Evolutionary conservation across 345 rosid genomes (phyloP).

Genomic region (Raphanus raphanistrum): DNA sequence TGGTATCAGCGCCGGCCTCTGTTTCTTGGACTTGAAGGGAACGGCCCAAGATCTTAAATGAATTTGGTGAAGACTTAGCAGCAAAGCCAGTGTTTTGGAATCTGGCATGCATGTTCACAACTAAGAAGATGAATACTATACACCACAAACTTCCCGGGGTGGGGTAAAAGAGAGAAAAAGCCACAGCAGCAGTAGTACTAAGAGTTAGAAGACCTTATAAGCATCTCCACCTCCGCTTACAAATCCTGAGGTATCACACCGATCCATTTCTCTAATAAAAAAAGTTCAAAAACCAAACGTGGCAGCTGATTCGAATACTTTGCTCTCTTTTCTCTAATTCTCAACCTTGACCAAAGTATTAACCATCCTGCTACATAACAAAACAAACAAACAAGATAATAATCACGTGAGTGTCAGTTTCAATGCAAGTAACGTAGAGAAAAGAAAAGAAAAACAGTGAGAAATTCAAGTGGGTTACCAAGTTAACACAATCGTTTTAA

Average conservation of each 20-base stretch:
- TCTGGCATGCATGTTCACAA: slow-evolving; percentile 58
- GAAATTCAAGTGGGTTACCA: neutral
- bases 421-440: neutral
- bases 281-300: slow-evolving; percentile 27
- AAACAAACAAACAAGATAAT: neutral
- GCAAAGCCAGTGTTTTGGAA: slow-evolving; percentile 50
- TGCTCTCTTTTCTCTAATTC: slow-evolving; percentile 3
- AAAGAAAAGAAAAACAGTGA: neutral
- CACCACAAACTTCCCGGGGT: slow-evolving; percentile 57
- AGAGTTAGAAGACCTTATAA: slow-evolving; percentile 46
- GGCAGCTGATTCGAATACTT: slow-evolving; percentile 19
- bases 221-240: slow-evolving; percentile 82
- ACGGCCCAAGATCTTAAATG: slow-evolving; percentile 55
- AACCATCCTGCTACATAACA: slow-evolving; percentile 58
- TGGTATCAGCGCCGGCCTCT: slow-evolving; percentile 55
- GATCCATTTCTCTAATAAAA: slow-evolving; percentile 52
- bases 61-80: slow-evolving; percentile 53
- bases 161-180: slow-evolving; percentile 46
- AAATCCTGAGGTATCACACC: slow-evolving; percentile 91
- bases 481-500: neutral
- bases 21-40: slow-evolving; percentile 48
- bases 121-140: slow-evolving; percentile 37
- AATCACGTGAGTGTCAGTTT: neutral
- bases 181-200: slow-evolving; percentile 48
- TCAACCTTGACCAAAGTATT: slow-evolving; percentile 34